Conservation (phyloP, 345 rosid species). For the Heritiera littoralis region DNA sequence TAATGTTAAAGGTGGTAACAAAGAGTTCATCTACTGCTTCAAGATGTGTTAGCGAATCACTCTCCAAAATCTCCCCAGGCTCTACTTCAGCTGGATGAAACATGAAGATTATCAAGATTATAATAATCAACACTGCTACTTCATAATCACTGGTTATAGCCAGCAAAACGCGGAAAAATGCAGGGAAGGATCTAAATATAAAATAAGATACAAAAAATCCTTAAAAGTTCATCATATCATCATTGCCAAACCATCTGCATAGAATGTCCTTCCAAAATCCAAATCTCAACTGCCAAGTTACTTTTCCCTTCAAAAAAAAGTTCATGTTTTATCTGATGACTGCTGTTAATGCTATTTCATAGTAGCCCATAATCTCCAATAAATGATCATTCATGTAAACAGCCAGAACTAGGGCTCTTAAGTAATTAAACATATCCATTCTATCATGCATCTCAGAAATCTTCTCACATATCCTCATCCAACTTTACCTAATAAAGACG, state of each 20-base stretch:
- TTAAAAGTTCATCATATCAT: not conserved
- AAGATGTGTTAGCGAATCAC: conserved; percentile 47
- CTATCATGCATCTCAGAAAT: not conserved
- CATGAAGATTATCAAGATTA: conserved; percentile 1
- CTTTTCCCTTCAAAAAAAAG: not conserved
- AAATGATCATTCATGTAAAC: not conserved
- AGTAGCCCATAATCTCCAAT: conserved; percentile 6
- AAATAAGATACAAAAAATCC: not conserved
- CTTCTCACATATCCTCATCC: not conserved
- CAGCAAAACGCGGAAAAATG: not conserved
- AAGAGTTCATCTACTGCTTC: conserved; percentile 86
- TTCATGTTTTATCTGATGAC: not conserved
- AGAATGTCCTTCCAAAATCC: not conserved
- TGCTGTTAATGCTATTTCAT: conserved; percentile 1
- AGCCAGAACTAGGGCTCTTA: not conserved
- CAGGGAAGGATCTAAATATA: not conserved
- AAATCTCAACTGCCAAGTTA: not conserved
- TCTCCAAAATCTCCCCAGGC: conserved; percentile 42
- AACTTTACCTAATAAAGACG: not conserved
- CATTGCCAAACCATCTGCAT: not conserved
- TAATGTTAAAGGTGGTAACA: conserved; percentile 70
- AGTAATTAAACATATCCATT: not conserved
- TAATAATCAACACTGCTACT: not conserved
- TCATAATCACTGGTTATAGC: conserved; percentile 9
- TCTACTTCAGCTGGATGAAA: conserved; percentile 32